These are phyloP conservation scores for Ricinus communis DNA, from an alignment of 345 rosid genomes.

Conservation along the genomic window DNA sequence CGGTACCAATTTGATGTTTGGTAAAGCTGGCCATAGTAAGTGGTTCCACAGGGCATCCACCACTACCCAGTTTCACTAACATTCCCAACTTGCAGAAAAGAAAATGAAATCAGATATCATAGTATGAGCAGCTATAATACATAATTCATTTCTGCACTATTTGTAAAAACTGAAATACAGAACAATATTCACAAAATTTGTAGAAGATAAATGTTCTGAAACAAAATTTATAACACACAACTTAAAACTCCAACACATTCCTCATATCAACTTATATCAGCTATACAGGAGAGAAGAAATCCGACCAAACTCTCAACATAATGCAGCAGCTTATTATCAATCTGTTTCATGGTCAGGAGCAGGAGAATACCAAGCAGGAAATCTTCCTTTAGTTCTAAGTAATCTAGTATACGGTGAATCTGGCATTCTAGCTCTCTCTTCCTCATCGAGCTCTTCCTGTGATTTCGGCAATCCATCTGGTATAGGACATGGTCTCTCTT, in stretches of 20 bases:
- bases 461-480: conserved; percentile 88
- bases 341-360: conserved; percentile 73
- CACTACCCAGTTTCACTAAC: too few relatives aligned
- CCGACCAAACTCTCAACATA: neutral
- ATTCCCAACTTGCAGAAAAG: too few relatives aligned
- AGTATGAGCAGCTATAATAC: neutral
- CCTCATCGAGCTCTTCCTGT: conserved; percentile 68
- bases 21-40: too few relatives aligned
- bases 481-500: conserved; percentile 39
- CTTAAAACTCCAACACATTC: too few relatives aligned
- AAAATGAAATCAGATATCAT: neutral
- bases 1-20: too few relatives aligned
- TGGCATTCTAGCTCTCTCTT: conserved; percentile 72
- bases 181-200: conserved; percentile 3
- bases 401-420: conserved; percentile 70
- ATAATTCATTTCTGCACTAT: neutral
- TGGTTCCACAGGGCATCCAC: too few relatives aligned
- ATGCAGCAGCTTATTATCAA: conserved; percentile 26
- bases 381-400: conserved; percentile 63
- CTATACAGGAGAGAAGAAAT: conserved; percentile 9
- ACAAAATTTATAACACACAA: neutral
- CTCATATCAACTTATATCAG: neutral
- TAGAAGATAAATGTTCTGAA: neutral
- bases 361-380: conserved; percentile 79
- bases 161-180: neutral